Evolutionary conservation across 2,329 filamentous ascomycete genomes (phyloP).

Genomic region (Calonectria naviculata): DNA sequence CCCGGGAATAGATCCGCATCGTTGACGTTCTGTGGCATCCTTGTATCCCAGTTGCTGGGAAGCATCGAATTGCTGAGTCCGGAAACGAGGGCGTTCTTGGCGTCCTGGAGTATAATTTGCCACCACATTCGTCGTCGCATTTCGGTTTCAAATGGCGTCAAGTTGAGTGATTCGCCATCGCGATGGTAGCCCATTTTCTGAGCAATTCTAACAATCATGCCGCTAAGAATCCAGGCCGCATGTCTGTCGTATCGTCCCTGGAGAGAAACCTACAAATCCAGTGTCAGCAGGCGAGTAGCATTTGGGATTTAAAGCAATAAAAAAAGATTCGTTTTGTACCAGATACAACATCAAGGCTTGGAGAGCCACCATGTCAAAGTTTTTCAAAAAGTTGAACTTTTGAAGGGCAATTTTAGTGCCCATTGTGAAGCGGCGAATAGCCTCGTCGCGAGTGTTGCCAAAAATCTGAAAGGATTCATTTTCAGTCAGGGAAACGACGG

Average conservation of each 20-base stretch:
- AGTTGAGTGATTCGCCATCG: conserved; percentile 66
- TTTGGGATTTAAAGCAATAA: not conserved
- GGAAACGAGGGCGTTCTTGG: conserved; percentile 67
- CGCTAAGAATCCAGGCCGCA: conserved; percentile 70
- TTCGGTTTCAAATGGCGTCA: conserved; percentile 73
- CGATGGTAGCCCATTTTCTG: conserved; percentile 76
- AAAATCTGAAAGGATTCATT: conserved; percentile 66
- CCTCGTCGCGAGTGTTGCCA: conserved; percentile 60
- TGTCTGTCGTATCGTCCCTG: conserved; percentile 69
- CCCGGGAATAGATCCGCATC: conserved; percentile 67
- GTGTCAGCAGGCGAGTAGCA: conserved; percentile 22
- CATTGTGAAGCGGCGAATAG: conserved; percentile 62
- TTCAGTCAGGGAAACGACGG: conserved; percentile 65
- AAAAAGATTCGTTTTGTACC: conserved; percentile 45
- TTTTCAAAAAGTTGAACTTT: conserved; percentile 67
- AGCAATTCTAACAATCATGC: conserved; percentile 71
- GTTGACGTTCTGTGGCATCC: conserved; percentile 67
- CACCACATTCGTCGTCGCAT: conserved; percentile 77
- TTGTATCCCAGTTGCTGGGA: conserved; percentile 66
- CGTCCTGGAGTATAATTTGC: conserved; percentile 70
- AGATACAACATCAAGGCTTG: conserved; percentile 70
- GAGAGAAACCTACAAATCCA: conserved; percentile 59
- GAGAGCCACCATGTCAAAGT: conserved; percentile 67
- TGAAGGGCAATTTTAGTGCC: conserved; percentile 63
- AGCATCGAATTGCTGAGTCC: conserved; percentile 65